phyloP scores from a whole-genome alignment of 1,139 yeast genomes.

The Tardiomyces depauwii region DNA sequence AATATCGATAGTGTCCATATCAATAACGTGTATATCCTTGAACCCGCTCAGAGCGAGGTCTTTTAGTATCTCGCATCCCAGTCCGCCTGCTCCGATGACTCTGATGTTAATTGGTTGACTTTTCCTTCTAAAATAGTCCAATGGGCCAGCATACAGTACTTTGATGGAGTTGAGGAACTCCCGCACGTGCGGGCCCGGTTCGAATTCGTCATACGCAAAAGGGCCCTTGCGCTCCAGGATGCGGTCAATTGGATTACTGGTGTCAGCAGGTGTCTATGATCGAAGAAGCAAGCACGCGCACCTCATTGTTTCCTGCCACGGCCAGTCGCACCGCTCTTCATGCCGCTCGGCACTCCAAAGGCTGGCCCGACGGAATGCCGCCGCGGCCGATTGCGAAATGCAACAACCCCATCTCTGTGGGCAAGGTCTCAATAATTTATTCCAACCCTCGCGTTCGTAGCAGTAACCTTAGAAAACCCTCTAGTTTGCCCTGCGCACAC shows the following conservation, averaged over 20 bases:
- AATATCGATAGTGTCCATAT: constrained; percentile 90
- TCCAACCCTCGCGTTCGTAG: neutral
- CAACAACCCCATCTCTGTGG: neutral
- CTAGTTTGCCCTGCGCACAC: too few species aligned
- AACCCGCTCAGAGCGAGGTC: constrained; percentile 74
- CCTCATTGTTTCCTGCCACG: too few species aligned
- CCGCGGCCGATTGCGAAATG: too few species aligned
- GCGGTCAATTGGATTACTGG: constrained; percentile 14
- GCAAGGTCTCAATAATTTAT: neutral
- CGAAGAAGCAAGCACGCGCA: too few species aligned
- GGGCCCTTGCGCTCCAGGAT: constrained; percentile 27
- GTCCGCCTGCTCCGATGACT: constrained; percentile 84
- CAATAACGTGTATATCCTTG: constrained; percentile 66
- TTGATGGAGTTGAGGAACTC: constrained; percentile 21
- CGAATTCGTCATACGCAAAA: constrained; percentile 27
- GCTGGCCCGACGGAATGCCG: too few species aligned
- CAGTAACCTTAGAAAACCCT: too few species aligned
- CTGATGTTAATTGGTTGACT: neutral
- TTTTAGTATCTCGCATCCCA: constrained; percentile 89
- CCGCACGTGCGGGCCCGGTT: constrained; percentile 23
- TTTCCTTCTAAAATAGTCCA: neutral
- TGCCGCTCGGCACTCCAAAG: too few species aligned
- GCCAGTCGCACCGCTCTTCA: too few species aligned
- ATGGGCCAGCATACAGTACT: constrained; percentile 21
- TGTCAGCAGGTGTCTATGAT: neutral